Evolutionary conservation across 768 basidiomycete genomes (phyloP).

Genomic region (Leccinum subtestaceum): DNA sequence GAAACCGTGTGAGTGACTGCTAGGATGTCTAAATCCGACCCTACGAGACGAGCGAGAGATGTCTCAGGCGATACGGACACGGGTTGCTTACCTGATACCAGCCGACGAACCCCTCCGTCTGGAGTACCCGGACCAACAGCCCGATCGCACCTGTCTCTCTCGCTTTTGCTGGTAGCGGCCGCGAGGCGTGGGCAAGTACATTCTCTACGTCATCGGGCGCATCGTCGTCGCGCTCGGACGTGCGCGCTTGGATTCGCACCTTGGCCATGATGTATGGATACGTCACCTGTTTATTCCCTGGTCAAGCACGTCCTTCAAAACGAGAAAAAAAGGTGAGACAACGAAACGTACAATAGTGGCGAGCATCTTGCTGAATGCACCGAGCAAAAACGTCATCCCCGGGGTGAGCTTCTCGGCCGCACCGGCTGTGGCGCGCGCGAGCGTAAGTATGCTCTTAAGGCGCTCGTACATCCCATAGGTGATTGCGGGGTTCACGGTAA

Average conservation of each 20-base stretch:
- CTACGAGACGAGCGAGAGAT: background rate
- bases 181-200: slow-evolving; percentile 18
- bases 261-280: slow-evolving; percentile 98
- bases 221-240: slow-evolving; percentile 53
- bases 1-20: background rate
- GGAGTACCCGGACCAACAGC: slow-evolving; percentile 68
- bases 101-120: slow-evolving; percentile 78
- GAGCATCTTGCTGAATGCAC: slow-evolving; percentile 90
- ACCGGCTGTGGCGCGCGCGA: slow-evolving; percentile 47
- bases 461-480: slow-evolving; percentile 96
- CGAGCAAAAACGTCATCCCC: slow-evolving; percentile 77
- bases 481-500: slow-evolving; percentile 96
- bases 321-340: background rate
- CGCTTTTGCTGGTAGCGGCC: slow-evolving; percentile 19
- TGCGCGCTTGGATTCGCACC: slow-evolving; percentile 89
- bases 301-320: background rate
- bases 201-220: slow-evolving; percentile 19
- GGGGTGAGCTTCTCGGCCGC: slow-evolving; percentile 65
- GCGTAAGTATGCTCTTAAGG: slow-evolving; percentile 70
- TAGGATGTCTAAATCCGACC: background rate
- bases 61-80: background rate
- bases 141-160: slow-evolving; percentile 73
- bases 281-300: slow-evolving; percentile 58
- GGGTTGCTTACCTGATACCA: slow-evolving; percentile 79
- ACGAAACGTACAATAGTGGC: slow-evolving; percentile 77